A percentile compares a stretch with the other conserved stretches of the same genome.
Conservation (phyloP, 2,329 filamentous ascomycete genomes). For the Penicillium nordicum region DNA sequence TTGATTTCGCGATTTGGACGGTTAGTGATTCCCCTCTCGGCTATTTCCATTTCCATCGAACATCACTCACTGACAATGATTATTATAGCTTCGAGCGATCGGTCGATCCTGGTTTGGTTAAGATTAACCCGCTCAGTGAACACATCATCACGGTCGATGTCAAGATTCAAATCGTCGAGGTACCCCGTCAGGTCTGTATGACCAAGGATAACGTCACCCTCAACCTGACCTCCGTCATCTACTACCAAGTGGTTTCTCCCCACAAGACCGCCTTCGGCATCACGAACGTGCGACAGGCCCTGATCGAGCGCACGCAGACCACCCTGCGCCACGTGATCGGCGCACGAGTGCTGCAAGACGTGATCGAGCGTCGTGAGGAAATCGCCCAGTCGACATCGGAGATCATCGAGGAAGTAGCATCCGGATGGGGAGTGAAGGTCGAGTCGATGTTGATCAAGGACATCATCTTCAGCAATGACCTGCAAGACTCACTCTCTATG, state of each 20-base stretch:
- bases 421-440: slow-evolving; percentile 91
- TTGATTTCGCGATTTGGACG: slow-evolving; percentile 91
- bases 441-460: slow-evolving; percentile 99
- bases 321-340: slow-evolving; percentile 96
- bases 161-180: slow-evolving; percentile 97
- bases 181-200: slow-evolving; percentile 96
- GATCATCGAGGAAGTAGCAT: slow-evolving; percentile 94
- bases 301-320: slow-evolving; percentile 95
- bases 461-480: slow-evolving; percentile 92
- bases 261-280: slow-evolving; percentile 98
- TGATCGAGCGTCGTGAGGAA: slow-evolving; percentile 97
- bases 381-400: slow-evolving; percentile 92
- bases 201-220: slow-evolving; percentile 98
- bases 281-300: slow-evolving; percentile 88
- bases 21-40: slow-evolving; percentile 21
- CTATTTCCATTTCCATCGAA: too few species aligned
- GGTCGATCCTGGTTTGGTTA: slow-evolving; percentile 93
- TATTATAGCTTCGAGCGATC: slow-evolving; percentile 72
- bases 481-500: slow-evolving; percentile 97
- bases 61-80: not conserved
- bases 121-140: slow-evolving; percentile 95
- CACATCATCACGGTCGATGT: slow-evolving; percentile 88
- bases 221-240: slow-evolving; percentile 92
- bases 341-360: slow-evolving; percentile 91
- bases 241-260: slow-evolving; percentile 94